Percentiles rank a stretch among this genome's conserved stretches.
These are phyloP conservation scores for Aureobasidium subglaciale DNA, from an alignment of 2,329 filamentous ascomycete genomes.

Conservation along the genomic window DNA sequence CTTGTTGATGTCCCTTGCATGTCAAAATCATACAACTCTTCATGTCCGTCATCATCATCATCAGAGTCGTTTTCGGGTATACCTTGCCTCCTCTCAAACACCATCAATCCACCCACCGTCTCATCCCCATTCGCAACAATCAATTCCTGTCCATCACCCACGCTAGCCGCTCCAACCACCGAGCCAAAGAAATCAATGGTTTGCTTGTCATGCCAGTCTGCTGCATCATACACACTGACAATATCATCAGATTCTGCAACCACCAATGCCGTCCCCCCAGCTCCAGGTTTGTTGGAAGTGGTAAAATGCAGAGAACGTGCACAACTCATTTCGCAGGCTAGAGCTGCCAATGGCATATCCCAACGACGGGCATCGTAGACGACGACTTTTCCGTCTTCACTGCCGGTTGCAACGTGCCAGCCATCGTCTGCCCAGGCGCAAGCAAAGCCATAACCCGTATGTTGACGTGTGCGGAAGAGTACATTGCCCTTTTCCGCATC, in stretches of 20 bases:
- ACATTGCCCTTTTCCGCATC: slow-evolving; percentile 59
- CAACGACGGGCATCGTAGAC: slow-evolving; percentile 72
- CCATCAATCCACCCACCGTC: slow-evolving; percentile 54
- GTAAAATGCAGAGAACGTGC: slow-evolving; percentile 66
- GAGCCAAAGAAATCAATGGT: slow-evolving; percentile 69
- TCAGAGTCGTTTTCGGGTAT: no score
- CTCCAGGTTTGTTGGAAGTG: slow-evolving; percentile 55
- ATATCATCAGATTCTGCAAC: slow-evolving; percentile 71
- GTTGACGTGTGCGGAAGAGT: slow-evolving; percentile 48
- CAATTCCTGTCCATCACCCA: slow-evolving; percentile 61
- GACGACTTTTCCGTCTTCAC: slow-evolving; percentile 65
- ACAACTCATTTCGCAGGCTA: slow-evolving; percentile 58
- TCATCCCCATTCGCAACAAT: slow-evolving; percentile 60
- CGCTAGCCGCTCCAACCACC: slow-evolving; percentile 61
- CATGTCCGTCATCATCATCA: no score
- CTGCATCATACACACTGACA: slow-evolving; percentile 63
- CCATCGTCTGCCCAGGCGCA: slow-evolving; percentile 76
- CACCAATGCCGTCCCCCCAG: slow-evolving; percentile 58
- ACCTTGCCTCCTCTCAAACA: slow-evolving; percentile 11
- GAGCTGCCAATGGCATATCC: slow-evolving; percentile 47
- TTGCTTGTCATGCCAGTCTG: slow-evolving; percentile 55
- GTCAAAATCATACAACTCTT: neutral
- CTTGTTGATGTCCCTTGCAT: neutral
- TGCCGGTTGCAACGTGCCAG: slow-evolving; percentile 67
- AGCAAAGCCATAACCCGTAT: slow-evolving; percentile 69